Base-by-base conservation (phyloP, 2,329 filamentous ascomycete genomes). In the Xylaria sp. region DNA sequence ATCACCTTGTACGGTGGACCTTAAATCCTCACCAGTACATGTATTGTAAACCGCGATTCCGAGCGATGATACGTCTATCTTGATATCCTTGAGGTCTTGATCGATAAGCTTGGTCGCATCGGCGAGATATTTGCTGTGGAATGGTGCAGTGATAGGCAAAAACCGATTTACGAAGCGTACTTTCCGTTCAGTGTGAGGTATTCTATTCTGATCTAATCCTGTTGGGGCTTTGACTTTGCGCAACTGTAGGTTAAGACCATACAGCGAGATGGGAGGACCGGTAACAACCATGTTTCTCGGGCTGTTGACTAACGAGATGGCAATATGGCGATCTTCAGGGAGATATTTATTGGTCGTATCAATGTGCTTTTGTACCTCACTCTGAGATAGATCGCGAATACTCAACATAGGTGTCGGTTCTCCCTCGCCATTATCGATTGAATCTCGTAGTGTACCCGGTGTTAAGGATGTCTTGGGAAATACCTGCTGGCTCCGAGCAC, bases 201-300 rank as follows among this genome's bases (percentile, higher is more conserved):
- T 91, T 69, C 94, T 90, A 74, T 92, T 97, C 83, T 99, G 97
- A 78, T 99, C 96, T 48, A 99, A 86, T 52, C 97, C 96, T n/a
- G 96, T 98, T 4, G 96, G 92, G 1, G 96, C 95, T 86, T 98
- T 99, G 80, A 97, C 93, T 83, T 98, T 99, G 77, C 97, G 92
- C 64, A 99, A 86, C 79, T 97, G 94, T 57, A 97, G 85, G 81
- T 99, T 99, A 50, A 99, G 88, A 87, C 96, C 97, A 78, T 98
- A 98, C 12, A 99, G 86, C 1, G 97, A 98, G 74, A 97, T 94
- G 1, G 97, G 96, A 65, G 96, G 96, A 63, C 96, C 96, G 51
- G 96, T 97, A 15, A 99, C 94, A 58, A 99, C 97, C 78, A 98
- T 91, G 81, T 98, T 99, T 68, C 96, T 91, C 15, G 95, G 94